Base-by-base conservation (phyloP, 2,329 filamentous ascomycete species). In the Verticillium tricorpus region DNA sequence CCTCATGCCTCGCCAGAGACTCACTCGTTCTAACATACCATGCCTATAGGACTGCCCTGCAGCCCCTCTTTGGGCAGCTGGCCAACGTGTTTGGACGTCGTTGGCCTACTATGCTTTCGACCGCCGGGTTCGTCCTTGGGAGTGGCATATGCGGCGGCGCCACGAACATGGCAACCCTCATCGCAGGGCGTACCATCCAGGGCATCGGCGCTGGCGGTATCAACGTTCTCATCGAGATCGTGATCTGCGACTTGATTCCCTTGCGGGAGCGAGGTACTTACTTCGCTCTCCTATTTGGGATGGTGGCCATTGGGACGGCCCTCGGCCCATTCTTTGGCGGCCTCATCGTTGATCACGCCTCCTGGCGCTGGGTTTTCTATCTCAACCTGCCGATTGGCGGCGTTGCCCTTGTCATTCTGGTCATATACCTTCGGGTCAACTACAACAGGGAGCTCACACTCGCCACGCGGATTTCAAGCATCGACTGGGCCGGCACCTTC, bases 311-410 rank as follows among this genome's bases (percentile, higher is more conserved):
- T 2, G 77, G 74, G 0, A 71, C 70, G 15, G 66, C 69, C 3
- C 58, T 74, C 3, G 76, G 70, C 1, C 73, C 75, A 1, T 68
- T 77, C 22, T 62, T 76, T 19, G 74, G 66, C 2, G 72, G 72
- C 17, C 60, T 66, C 17, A 61, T 73, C 60, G 68, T 64, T 1
- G 58, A 70, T 15, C 63, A 69, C 17, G 63, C 66, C 9, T 71
- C 72, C 0, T 81, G 78, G 78, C 69, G 76, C 25, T 82, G 77
- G 76, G 70, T 73, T 28, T 84, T 83, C 63, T 78, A 74, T 61
- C 63, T 85, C 4, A 73, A 73, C 15, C 72, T 81, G 28, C 72
- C 72, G 3, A 66, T 74, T 8, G 66, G 66, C 15, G 70, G 64
- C 5, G 61, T 64, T 32, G 65, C 69, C 0, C 60, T 71, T 0